phyloP scores from a whole-genome alignment of 371 early-diverging fungal genomes.

The Mortierella sp. region DNA sequence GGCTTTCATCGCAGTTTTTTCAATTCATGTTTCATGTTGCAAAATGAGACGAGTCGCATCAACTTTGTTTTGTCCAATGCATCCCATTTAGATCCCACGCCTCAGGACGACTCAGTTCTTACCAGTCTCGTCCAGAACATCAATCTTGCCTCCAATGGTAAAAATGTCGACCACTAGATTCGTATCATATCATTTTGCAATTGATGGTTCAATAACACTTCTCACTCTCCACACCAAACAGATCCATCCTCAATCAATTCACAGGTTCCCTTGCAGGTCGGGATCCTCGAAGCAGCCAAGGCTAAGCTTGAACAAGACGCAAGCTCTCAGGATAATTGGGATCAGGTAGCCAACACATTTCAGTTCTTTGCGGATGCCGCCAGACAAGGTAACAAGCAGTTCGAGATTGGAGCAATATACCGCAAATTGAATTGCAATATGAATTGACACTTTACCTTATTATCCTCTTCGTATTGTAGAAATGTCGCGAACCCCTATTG shows the following conservation, averaged over 20 bases:
- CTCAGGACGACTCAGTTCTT: conserved; percentile 36
- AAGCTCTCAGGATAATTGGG: conserved; percentile 31
- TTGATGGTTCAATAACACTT: not conserved
- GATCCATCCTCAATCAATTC: conserved; percentile 23
- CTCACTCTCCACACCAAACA: conserved; percentile 4
- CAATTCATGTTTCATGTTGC: not conserved
- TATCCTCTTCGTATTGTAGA: conserved; percentile 41
- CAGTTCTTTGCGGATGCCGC: conserved; percentile 55
- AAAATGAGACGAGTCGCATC: conserved; percentile 2
- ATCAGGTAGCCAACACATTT: conserved; percentile 36
- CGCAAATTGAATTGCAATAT: not conserved
- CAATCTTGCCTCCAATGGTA: conserved; percentile 23
- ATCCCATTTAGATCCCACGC: conserved; percentile 12
- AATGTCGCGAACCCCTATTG: conserved; percentile 62
- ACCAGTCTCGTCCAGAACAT: conserved; percentile 39
- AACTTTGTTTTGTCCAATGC: not conserved
- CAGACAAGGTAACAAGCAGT: conserved; percentile 36
- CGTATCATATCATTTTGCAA: not conserved
- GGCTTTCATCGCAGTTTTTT: not conserved
- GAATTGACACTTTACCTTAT: not conserved
- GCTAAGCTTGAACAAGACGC: conserved; percentile 4
- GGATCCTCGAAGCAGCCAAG: conserved; percentile 30
- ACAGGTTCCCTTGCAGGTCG: conserved; percentile 19
- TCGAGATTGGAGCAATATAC: not conserved
- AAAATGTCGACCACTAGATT: not conserved